Evolutionary conservation across 495 filamentous ascomycete genomes (phyloP).

Genomic region (Aspergillus avenaceus): DNA sequence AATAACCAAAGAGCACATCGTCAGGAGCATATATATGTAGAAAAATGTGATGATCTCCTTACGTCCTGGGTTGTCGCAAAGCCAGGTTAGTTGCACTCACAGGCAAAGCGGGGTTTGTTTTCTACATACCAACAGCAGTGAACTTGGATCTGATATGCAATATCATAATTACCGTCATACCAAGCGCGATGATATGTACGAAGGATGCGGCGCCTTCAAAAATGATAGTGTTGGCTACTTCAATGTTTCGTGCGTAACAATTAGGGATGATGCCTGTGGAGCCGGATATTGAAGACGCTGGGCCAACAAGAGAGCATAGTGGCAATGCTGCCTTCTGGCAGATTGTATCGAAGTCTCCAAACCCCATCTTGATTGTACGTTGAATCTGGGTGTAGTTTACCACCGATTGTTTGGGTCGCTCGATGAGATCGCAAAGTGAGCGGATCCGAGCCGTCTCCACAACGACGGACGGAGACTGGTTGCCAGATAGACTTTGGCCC

Average conservation of each 20-base stretch:
- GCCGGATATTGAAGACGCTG: constrained; percentile 58
- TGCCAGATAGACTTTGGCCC: constrained; percentile 4
- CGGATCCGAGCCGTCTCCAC: constrained; percentile 18
- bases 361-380: constrained; percentile 57
- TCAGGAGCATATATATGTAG: constrained; percentile 90
- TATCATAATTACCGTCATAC: constrained; percentile 96
- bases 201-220: constrained; percentile 90
- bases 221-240: constrained; percentile 96
- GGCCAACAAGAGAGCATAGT: constrained; percentile 79
- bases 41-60: constrained; percentile 99
- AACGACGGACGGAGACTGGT: constrained; percentile 13
- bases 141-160: constrained; percentile 96
- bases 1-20: constrained; percentile 82
- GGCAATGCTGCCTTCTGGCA: constrained; percentile 83
- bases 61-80: constrained; percentile 56
- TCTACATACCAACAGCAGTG: constrained; percentile 89
- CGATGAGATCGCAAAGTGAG: constrained; percentile 8
- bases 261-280: constrained; percentile 76
- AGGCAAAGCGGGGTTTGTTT: not conserved
- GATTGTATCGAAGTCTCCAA: constrained; percentile 83
- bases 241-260: constrained; percentile 93
- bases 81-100: constrained; percentile 2
- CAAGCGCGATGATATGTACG: constrained; percentile 85
- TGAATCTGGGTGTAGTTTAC: not conserved
- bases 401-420: constrained; percentile 5